phyloP scores from a whole-genome alignment of 805 yeast genomes.

The Candida sithepensis region DNA sequence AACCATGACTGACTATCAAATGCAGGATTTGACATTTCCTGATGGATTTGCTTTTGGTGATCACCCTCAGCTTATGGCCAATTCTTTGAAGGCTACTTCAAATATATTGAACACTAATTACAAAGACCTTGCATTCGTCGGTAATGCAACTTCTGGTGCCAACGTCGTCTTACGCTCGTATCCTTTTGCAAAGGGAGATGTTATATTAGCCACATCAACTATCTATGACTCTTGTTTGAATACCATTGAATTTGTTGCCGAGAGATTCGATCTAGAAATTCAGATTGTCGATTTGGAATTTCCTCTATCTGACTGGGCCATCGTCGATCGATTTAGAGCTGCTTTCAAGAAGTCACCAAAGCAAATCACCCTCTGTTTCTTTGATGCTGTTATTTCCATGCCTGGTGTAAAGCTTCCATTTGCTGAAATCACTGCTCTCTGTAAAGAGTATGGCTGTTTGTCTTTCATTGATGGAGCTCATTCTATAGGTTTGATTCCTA shows the following conservation, averaged over 20 bases:
- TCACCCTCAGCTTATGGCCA: conserved; percentile 27
- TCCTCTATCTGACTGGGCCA: conserved; percentile 42
- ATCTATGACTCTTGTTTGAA: conserved; percentile 55
- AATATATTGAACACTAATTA: conserved; percentile 45
- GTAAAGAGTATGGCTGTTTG: conserved; percentile 43
- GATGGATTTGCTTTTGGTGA: conserved; percentile 39
- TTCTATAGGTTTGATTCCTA: conserved; percentile 50
- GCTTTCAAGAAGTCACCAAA: conserved; percentile 22
- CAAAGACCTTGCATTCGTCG: conserved; percentile 47
- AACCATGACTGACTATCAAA: conserved; percentile 28
- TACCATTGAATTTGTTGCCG: conserved; percentile 40
- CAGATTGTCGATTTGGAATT: conserved; percentile 38
- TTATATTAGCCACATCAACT: conserved; percentile 44
- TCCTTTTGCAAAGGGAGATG: conserved; percentile 50
- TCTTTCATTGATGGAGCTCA: conserved; percentile 75
- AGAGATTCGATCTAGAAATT: conserved; percentile 31
- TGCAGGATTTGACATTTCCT: conserved; percentile 38
- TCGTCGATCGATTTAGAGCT: conserved; percentile 32
- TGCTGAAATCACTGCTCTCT: conserved; percentile 40
- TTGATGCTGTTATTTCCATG: conserved; percentile 58
- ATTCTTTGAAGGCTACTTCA: conserved; percentile 37
- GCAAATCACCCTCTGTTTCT: conserved; percentile 41
- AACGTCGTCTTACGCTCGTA: conserved; percentile 54
- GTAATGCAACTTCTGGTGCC: conserved; percentile 60
- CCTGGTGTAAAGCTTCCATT: conserved; percentile 64